Percentiles rank a stretch among this genome's conserved stretches.
Conservation (phyloP, 2,329 filamentous ascomycete species). For the Diaporthe sp. region DNA sequence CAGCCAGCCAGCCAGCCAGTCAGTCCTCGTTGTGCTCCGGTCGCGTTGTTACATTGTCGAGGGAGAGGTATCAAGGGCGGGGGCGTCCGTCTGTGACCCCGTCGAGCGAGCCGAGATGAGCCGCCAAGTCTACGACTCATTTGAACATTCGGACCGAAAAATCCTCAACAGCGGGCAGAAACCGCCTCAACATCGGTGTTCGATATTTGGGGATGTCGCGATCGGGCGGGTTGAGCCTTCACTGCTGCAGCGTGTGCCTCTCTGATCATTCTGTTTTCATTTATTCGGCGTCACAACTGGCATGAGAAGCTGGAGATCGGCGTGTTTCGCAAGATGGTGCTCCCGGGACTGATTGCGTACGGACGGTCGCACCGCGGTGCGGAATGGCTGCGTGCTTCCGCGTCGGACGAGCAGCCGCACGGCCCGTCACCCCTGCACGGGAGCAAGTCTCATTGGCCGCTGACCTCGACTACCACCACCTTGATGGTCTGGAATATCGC, state of each 20-base stretch:
- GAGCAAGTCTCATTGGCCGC: conserved; percentile 23
- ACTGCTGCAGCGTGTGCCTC: neutral
- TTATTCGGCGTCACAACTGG: neutral
- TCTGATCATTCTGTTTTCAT: neutral
- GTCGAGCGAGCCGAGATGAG: conserved; percentile 5
- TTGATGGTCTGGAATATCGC: too few relatives aligned
- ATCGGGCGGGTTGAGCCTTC: neutral
- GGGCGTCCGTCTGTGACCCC: neutral
- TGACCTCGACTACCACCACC: neutral
- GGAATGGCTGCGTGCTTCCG: conserved; percentile 25
- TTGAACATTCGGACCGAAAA: neutral
- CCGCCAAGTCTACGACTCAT: neutral
- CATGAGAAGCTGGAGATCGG: neutral
- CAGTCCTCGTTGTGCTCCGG: neutral
- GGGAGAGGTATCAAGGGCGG: neutral
- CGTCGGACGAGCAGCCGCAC: conserved; percentile 6
- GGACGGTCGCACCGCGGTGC: conserved; percentile 27
- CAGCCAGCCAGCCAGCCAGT: neutral
- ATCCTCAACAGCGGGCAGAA: neutral
- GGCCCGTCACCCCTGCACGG: conserved; percentile 29
- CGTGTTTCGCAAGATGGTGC: neutral
- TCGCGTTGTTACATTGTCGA: neutral
- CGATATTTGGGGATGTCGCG: neutral
- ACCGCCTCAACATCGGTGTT: neutral
- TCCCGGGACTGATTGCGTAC: neutral